Evolutionary conservation across 768 basidiomycete species (phyloP).

Genomic region (Nevesoporus exiguus): DNA sequence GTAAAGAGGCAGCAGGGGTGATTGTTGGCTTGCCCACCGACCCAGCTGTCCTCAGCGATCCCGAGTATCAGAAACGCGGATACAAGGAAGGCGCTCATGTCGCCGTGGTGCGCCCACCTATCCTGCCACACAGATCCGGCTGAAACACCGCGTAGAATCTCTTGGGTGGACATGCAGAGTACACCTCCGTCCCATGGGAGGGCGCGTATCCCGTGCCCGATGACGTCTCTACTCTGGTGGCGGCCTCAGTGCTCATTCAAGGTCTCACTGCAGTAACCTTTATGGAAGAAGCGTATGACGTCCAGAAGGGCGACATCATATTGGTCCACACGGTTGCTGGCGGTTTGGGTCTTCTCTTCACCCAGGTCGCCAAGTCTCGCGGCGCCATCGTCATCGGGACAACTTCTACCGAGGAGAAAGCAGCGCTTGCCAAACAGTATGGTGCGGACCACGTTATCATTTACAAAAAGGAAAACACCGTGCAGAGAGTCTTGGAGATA

Average conservation of each 20-base stretch:
- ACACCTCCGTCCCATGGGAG: constrained; percentile 63
- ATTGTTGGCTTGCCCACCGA: constrained; percentile 75
- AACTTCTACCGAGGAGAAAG: constrained; percentile 82
- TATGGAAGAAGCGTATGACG: constrained; percentile 80
- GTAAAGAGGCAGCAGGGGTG: constrained; percentile 75
- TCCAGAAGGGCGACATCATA: constrained; percentile 75
- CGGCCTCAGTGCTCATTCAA: constrained; percentile 68
- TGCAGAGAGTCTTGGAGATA: constrained; percentile 66
- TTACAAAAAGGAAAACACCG: constrained; percentile 72
- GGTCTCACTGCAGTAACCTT: constrained; percentile 77
- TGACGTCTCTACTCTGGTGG: constrained; percentile 53
- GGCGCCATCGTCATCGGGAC: constrained; percentile 94
- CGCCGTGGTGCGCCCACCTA: constrained; percentile 49
- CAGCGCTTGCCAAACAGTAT: constrained; percentile 66
- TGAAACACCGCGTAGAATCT: constrained; percentile 35
- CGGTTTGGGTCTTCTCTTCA: constrained; percentile 70
- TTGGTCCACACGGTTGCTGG: constrained; percentile 92
- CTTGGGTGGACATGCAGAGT: constrained; percentile 63
- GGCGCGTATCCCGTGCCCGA: constrained; percentile 64
- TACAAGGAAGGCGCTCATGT: constrained; percentile 72
- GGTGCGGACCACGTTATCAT: constrained; percentile 89
- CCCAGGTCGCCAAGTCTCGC: constrained; percentile 63
- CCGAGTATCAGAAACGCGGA: constrained; percentile 59
- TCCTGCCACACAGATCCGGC: not conserved
- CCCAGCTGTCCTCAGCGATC: constrained; percentile 51